Percentiles rank a stretch among this genome's conserved stretches.
phyloP scores from a whole-genome alignment of 1,284 basidiomycete genomes.

The Gomphus sp. region DNA sequence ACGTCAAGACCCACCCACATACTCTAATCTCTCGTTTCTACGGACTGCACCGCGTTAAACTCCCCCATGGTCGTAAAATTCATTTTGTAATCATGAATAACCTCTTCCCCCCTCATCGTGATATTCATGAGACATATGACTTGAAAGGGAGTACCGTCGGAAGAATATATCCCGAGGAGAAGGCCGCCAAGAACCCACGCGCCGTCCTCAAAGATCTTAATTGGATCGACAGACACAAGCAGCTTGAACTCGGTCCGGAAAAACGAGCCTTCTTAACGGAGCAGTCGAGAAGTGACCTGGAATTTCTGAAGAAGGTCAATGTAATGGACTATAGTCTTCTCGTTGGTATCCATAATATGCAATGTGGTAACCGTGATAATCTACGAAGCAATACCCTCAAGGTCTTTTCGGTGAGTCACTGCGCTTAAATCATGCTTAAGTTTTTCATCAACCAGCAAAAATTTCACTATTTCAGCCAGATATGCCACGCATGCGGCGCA shows the following conservation, averaged over 20 bases:
- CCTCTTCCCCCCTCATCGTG: conserved; percentile 93
- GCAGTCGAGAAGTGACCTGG: conserved; percentile 82
- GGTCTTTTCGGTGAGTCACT: conserved; percentile 73
- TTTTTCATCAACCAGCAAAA: conserved; percentile 4
- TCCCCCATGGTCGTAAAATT: conserved; percentile 90
- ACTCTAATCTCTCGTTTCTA: conserved; percentile 93
- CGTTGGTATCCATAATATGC: conserved; percentile 91
- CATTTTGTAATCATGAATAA: conserved; percentile 99
- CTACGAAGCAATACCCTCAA: conserved; percentile 83
- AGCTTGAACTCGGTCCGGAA: conserved; percentile 86
- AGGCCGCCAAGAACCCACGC: conserved; percentile 68
- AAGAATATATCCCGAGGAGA: conserved; percentile 82
- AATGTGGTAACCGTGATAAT: conserved; percentile 85
- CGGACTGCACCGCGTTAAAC: conserved; percentile 93
- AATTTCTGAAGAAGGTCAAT: conserved; percentile 71
- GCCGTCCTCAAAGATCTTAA: conserved; percentile 95
- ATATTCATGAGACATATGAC: conserved; percentile 97
- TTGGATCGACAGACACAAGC: conserved; percentile 80
- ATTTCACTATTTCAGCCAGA: conserved; percentile 42
- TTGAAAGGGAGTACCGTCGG: conserved; percentile 93
- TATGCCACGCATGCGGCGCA: conserved; percentile 44
- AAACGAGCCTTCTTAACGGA: conserved; percentile 86
- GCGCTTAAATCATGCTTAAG: neutral
- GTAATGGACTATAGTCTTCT: conserved; percentile 98
- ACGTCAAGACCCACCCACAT: conserved; percentile 88